Conservation (phyloP, 2,329 filamentous ascomycete genomes). For the Didymella sp. region DNA sequence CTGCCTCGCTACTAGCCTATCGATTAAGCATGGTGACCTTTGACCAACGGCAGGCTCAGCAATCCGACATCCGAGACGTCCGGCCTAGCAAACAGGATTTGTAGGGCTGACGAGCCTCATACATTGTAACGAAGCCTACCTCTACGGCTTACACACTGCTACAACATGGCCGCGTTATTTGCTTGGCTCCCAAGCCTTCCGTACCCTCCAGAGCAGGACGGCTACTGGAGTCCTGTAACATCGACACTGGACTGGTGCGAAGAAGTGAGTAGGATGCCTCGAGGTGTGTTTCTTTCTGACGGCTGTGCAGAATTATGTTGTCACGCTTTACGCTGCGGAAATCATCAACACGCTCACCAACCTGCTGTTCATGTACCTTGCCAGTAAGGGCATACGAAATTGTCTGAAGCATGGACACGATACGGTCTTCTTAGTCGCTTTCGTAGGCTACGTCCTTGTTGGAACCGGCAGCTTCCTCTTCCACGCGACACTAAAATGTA, state of each 20-base stretch:
- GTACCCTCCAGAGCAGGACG: constrained; percentile 60
- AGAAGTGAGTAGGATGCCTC: constrained; percentile 64
- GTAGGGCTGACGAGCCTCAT: constrained; percentile 7
- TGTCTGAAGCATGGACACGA: constrained; percentile 77
- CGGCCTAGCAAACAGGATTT: constrained; percentile 21
- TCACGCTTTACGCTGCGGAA: constrained; percentile 77
- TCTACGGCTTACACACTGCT: neutral
- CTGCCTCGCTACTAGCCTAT: constrained; percentile 13
- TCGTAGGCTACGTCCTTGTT: constrained; percentile 67
- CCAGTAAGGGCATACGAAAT: constrained; percentile 75
- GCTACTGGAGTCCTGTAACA: constrained; percentile 74
- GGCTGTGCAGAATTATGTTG: constrained; percentile 73
- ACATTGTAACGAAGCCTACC: constrained; percentile 1
- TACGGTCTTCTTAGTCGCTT: constrained; percentile 73
- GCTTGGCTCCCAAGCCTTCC: constrained; percentile 54
- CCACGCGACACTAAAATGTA: constrained; percentile 69
- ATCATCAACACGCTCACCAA: constrained; percentile 85
- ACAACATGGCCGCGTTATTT: constrained; percentile 42
- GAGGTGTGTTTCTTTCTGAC: too few relatives aligned
- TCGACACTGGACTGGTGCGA: constrained; percentile 82
- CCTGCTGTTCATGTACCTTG: constrained; percentile 79
- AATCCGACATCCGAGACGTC: constrained; percentile 27
- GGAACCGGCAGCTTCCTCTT: constrained; percentile 69
- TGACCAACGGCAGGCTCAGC: constrained; percentile 21
- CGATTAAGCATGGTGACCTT: constrained; percentile 19